phyloP scores from a whole-genome alignment of 371 early-diverging fungal genomes.

The Apophysomyces ossiformis region DNA sequence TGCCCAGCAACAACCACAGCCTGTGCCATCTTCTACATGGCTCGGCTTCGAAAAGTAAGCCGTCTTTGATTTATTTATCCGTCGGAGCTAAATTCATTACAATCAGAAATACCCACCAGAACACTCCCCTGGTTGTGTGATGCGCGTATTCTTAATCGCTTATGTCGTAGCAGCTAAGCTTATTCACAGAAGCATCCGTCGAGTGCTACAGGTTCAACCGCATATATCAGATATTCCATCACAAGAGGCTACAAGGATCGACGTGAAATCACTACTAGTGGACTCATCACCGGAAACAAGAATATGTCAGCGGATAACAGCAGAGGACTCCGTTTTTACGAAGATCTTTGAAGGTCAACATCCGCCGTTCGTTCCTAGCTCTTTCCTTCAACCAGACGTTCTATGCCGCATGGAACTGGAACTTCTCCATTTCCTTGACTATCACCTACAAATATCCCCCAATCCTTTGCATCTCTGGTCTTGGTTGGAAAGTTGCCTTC shows the following conservation, averaged over 20 bases:
- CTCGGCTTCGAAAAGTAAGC: neutral
- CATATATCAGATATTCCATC: slow-evolving; percentile 3
- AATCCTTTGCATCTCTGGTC: slow-evolving; percentile 5
- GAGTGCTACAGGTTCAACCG: slow-evolving; percentile 7
- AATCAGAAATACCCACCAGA: neutral
- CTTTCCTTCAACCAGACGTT: neutral
- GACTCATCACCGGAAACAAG: slow-evolving; percentile 2
- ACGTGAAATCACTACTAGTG: neutral
- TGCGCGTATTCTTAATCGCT: slow-evolving; percentile 11
- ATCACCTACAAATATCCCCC: slow-evolving; percentile 12
- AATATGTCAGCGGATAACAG: slow-evolving; percentile 6
- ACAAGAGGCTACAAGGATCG: neutral
- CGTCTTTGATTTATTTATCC: neutral
- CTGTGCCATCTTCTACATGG: slow-evolving; percentile 9
- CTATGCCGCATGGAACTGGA: slow-evolving; percentile 18
- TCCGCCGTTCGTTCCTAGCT: neutral
- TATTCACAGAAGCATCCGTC: slow-evolving; percentile 9
- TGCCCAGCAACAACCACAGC: slow-evolving; percentile 12
- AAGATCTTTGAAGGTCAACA: slow-evolving; percentile 3
- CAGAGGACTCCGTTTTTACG: neutral
- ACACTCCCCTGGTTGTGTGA: slow-evolving; percentile 5
- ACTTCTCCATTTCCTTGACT: slow-evolving; percentile 19
- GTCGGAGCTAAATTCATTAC: neutral
- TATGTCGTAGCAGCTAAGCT: slow-evolving; percentile 18
- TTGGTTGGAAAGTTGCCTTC: neutral